These are phyloP conservation scores for Nemania bipapillata DNA, from an alignment of 2,329 filamentous ascomycete genomes.

Conservation along the genomic window DNA sequence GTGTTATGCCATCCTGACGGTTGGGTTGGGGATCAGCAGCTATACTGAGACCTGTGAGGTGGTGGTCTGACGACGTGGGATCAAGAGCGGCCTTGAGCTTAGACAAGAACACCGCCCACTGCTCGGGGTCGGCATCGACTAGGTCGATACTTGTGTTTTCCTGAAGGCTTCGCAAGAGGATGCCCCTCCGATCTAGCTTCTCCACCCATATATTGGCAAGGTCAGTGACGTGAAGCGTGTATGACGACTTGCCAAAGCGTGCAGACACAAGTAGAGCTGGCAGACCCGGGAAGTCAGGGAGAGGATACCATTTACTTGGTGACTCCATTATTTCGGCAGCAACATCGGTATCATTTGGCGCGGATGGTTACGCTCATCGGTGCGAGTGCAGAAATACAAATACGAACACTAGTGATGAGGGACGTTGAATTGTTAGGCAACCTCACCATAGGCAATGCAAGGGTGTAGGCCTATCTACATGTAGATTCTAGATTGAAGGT, in stretches of 20 bases:
- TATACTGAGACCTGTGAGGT: slow-evolving; percentile 60
- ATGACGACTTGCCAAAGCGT: slow-evolving; percentile 65
- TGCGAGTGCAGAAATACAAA: not conserved
- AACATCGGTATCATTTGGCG: not conserved
- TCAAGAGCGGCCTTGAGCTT: slow-evolving; percentile 68
- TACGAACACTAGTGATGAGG: not conserved
- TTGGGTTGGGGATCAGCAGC: slow-evolving; percentile 50
- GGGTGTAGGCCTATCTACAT: too few species aligned
- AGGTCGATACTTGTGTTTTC: slow-evolving; percentile 79
- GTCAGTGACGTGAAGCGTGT: slow-evolving; percentile 75
- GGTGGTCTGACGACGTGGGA: slow-evolving; percentile 58
- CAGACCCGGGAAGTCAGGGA: slow-evolving; percentile 59
- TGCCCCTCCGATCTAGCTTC: slow-evolving; percentile 67
- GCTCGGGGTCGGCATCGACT: slow-evolving; percentile 70
- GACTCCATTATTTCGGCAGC: slow-evolving; percentile 40
- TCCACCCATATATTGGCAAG: slow-evolving; percentile 79
- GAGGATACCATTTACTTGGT: slow-evolving; percentile 58
- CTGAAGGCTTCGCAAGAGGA: slow-evolving; percentile 70
- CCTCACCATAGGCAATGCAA: too few species aligned
- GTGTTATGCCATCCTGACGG: slow-evolving; percentile 55
- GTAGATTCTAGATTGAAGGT: slow-evolving; percentile 2
- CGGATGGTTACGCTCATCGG: not conserved
- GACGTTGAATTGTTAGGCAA: slow-evolving; percentile 9
- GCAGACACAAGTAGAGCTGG: slow-evolving; percentile 73
- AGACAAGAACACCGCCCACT: slow-evolving; percentile 73